These are phyloP conservation scores for Backusella tuberculispora DNA, from an alignment of 192 early-diverging fungal species.

Conservation along the genomic window DNA sequence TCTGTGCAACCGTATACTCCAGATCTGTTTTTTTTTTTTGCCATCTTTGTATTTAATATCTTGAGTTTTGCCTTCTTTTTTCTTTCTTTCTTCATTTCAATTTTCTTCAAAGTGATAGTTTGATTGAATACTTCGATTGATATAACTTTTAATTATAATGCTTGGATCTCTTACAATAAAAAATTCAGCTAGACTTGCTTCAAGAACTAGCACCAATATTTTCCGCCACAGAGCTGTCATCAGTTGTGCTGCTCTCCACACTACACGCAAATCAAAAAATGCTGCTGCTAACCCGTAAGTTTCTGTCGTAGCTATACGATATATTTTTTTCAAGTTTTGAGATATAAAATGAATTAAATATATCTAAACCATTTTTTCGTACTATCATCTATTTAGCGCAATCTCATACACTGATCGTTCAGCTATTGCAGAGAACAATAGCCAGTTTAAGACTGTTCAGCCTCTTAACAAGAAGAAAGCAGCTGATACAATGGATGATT, in stretches of 20 bases:
- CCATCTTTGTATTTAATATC: constrained; percentile 7
- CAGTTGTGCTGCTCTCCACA: constrained; percentile 3
- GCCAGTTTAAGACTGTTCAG: neutral
- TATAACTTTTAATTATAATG: constrained; percentile 15
- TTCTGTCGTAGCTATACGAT: neutral
- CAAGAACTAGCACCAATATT: neutral
- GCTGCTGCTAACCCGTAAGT: constrained; percentile 20
- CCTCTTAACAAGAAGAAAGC: neutral
- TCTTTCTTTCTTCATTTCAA: neutral
- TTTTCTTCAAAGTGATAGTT: neutral
- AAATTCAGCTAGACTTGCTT: neutral
- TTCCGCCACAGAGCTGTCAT: constrained; percentile 10
- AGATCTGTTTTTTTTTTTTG: constrained; percentile 28
- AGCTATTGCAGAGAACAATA: neutral
- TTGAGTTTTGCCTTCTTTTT: constrained; percentile 1
- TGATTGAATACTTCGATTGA: neutral
- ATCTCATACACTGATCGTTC: constrained; percentile 4
- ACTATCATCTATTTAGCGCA: neutral
- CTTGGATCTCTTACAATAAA: constrained; percentile 22
- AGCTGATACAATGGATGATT: constrained; percentile 60
- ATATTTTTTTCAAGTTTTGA: neutral
- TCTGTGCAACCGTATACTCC: neutral
- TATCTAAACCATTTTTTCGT: neutral
- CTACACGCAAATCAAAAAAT: constrained; percentile 14
- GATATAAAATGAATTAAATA: neutral